Evolutionary conservation across 306 rosid genomes (phyloP), one percentile per base, ranked within the genome.

Genomic region (Cajanus cajan): DNA sequence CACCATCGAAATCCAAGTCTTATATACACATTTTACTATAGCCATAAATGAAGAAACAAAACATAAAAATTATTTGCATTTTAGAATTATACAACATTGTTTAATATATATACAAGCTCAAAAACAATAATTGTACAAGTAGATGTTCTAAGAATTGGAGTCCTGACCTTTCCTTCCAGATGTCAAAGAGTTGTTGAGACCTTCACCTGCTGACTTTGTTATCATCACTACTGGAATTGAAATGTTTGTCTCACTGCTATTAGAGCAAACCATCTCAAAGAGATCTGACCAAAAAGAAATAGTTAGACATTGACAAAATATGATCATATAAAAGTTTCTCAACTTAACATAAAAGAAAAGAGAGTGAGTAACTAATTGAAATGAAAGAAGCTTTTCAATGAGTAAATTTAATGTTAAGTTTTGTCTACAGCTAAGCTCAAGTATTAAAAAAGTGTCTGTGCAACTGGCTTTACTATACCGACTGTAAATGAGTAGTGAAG

Each of bases 151-250:
- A 80, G 43, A 83, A 51, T 76, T 67, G 50, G 52, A 79, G 71
- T 68, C 22, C 86, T 81, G 50, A 95, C 99, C 96, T 86, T 28
- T 87, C 65, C 78, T 89, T 80, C 94, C 93, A 76, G 75, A 78
- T 4, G 82, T 65, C 11, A 94, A 64, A 67, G 89, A 83, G 28
- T 87, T 78, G 82, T 71, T 90, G 69, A 96, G 86, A 83, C 67
- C 59, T 71, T 90, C 91, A 85, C 99, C 99, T 10, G 78, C 87
- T 19, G 97, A 85, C 78, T 91, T 90, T 39, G 93, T 51, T 66
- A 96, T 82, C 96, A 96, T 88, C 50, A 90, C 94, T 72, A 85
- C 96, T 63, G 93, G 93, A 87, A 96, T 91, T 2, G 96, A 80
- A 80, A 96, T 73, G 71, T 91, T 86, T 73, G 83, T 39, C 68